phyloP scores from a whole-genome alignment of 352 stramenopile genomes.

The Phytophthora chlamydospora region DNA sequence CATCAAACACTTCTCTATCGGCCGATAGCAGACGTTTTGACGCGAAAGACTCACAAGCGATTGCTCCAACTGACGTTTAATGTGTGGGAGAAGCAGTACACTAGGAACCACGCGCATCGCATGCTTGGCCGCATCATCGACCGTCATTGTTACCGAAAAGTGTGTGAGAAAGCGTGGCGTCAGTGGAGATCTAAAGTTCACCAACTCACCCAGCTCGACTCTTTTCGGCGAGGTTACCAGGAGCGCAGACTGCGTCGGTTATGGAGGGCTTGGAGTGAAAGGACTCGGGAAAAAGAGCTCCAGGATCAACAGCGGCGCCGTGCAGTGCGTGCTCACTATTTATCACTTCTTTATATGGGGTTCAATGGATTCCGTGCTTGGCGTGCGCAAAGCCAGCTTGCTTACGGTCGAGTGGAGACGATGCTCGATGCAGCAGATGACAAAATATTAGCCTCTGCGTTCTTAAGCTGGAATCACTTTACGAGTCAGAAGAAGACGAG shows the following conservation, averaged over 20 bases:
- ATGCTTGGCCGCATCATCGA: slow-evolving; percentile 27
- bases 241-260: slow-evolving; percentile 19
- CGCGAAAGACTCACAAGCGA: slow-evolving; percentile 4
- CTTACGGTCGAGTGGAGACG: slow-evolving; percentile 16
- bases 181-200: slow-evolving; percentile 20
- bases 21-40: slow-evolving; percentile 13
- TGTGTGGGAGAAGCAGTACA: slow-evolving; percentile 20
- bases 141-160: slow-evolving; percentile 31
- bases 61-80: slow-evolving; percentile 23
- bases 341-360: slow-evolving; percentile 24
- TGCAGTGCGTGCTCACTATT: slow-evolving; percentile 38
- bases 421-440: slow-evolving; percentile 25
- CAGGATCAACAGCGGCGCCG: slow-evolving; percentile 32
- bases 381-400: slow-evolving; percentile 7
- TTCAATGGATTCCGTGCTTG: slow-evolving; percentile 25
- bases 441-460: slow-evolving; percentile 12
- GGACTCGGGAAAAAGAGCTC: slow-evolving; percentile 19
- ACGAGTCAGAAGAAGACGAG: slow-evolving; percentile 26
- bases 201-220: slow-evolving; percentile 19
- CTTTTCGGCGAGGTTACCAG: slow-evolving; percentile 15
- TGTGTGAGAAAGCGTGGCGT: slow-evolving; percentile 28
- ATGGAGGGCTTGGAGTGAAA: slow-evolving; percentile 32
- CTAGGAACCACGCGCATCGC: slow-evolving; percentile 4
- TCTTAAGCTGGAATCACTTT: slow-evolving; percentile 31
- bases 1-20: slow-evolving; percentile 17